These are phyloP conservation scores for Mycothermus thermophilus DNA, from an alignment of 495 filamentous ascomycete genomes.

Conservation along the genomic window DNA sequence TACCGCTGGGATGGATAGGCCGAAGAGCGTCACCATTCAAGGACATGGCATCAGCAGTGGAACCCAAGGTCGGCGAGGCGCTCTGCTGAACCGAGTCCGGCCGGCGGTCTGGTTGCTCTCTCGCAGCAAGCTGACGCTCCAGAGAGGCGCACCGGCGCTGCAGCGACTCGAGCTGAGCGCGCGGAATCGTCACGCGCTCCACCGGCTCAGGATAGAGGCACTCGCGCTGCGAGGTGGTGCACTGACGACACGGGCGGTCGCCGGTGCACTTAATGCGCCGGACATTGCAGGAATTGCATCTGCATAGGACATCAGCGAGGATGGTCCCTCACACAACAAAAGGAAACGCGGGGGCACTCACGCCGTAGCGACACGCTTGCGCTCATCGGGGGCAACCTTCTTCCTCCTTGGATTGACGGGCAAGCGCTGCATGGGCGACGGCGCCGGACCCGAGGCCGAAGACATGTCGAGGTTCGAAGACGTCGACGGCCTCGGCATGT, in stretches of 20 bases:
- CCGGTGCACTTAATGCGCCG: slow-evolving; percentile 32
- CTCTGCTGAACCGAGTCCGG: not conserved
- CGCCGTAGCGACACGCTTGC: slow-evolving; percentile 26
- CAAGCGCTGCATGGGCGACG: slow-evolving; percentile 13
- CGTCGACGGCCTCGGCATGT: slow-evolving; percentile 13
- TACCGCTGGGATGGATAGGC: not conserved
- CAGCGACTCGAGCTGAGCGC: slow-evolving; percentile 18
- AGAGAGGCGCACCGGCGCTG: slow-evolving; percentile 10
- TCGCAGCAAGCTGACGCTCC: slow-evolving; percentile 5
- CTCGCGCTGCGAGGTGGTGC: slow-evolving; percentile 12
- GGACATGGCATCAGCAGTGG: slow-evolving; percentile 1
- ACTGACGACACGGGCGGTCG: slow-evolving; percentile 23
- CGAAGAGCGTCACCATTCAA: slow-evolving; percentile 2
- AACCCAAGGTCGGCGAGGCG: not conserved
- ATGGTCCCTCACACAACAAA: no score
- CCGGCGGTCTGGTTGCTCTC: not conserved
- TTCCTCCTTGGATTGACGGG: slow-evolving; percentile 26
- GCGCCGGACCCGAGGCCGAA: slow-evolving; percentile 2
- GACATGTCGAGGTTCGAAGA: slow-evolving; percentile 1
- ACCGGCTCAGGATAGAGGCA: slow-evolving; percentile 23
- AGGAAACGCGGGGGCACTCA: slow-evolving; percentile 5
- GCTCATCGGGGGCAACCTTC: slow-evolving; percentile 20
- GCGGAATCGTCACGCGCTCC: slow-evolving; percentile 18
- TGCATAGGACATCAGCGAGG: no score
- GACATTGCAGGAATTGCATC: slow-evolving; percentile 33